phyloP scores from a whole-genome alignment of 345 rosid species.

The Gossypium ekmanianum region DNA sequence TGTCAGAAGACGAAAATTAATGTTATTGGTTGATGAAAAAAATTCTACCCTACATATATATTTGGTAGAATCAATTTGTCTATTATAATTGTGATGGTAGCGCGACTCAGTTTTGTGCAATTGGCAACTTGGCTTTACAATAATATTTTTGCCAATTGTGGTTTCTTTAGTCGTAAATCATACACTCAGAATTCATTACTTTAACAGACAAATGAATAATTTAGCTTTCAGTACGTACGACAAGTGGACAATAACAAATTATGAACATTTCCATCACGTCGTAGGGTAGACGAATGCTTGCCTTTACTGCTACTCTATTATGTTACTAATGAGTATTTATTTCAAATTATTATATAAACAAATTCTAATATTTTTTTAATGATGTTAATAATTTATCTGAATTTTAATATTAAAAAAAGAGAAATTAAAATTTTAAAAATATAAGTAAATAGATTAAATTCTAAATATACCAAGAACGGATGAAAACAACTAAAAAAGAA shows the following conservation, averaged over 20 bases:
- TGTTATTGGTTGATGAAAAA: neutral
- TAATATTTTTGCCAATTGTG: neutral
- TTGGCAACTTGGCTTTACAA: neutral
- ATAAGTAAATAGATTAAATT: no score
- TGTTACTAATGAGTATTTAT: no score
- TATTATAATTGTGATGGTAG: neutral
- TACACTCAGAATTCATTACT: neutral
- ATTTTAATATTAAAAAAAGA: no score
- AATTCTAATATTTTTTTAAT: no score
- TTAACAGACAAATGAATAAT: neutral
- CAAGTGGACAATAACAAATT: neutral
- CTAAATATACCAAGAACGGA: no score
- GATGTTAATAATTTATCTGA: no score
- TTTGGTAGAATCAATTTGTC: neutral
- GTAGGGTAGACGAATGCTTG: neutral
- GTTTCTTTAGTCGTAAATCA: neutral
- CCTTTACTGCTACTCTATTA: no score
- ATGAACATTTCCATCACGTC: neutral
- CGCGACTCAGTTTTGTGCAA: neutral
- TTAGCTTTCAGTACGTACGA: neutral
- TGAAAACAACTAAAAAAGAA: no score
- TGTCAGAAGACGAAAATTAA: neutral
- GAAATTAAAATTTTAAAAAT: no score
- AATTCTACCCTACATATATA: neutral
- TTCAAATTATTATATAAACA: no score